Conservation (phyloP, 495 filamentous ascomycete species). For the Aspergillus cristatus region DNA sequence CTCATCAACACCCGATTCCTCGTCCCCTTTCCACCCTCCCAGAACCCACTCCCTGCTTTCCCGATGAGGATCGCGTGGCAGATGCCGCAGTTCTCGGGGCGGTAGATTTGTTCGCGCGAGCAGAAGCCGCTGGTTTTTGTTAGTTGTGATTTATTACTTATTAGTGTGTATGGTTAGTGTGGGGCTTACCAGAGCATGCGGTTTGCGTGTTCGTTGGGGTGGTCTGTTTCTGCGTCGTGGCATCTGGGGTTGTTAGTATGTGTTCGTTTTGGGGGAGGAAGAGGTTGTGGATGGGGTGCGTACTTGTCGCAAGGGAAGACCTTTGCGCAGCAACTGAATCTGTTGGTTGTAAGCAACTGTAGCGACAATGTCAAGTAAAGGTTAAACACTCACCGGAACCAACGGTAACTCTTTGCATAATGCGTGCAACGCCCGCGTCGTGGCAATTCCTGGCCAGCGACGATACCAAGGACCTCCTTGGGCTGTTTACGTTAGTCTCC, state of each 20-base stretch:
- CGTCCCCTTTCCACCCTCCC: conserved; percentile 90
- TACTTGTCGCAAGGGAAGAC: conserved; percentile 72
- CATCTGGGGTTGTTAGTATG: conserved; percentile 40
- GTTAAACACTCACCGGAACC: conserved; percentile 62
- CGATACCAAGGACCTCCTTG: conserved; percentile 67
- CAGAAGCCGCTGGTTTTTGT: conserved; percentile 50
- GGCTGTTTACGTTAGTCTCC: conserved; percentile 12
- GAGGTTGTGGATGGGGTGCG: conserved; percentile 1
- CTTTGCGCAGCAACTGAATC: conserved; percentile 55
- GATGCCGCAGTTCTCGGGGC: conserved; percentile 68
- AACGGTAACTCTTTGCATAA: conserved; percentile 71
- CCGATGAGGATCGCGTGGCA: conserved; percentile 70
- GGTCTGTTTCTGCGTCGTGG: conserved; percentile 64
- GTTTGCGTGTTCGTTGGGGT: conserved; percentile 75
- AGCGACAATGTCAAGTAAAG: background rate
- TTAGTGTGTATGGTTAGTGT: background rate
- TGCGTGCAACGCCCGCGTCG: conserved; percentile 66
- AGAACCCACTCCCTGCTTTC: conserved; percentile 65
- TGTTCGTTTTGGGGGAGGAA: background rate
- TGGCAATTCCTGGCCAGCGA: conserved; percentile 71
- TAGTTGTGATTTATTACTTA: conserved; percentile 1
- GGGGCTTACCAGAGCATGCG: conserved; percentile 68
- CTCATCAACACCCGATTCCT: conserved; percentile 61
- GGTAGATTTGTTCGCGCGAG: conserved; percentile 74
- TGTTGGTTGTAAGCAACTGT: conserved; percentile 8